A percentile compares a stretch with the other conserved stretches of the same genome.
Conservation (phyloP, 441 rosid species). For the Bruguiera hainesii region DNA sequence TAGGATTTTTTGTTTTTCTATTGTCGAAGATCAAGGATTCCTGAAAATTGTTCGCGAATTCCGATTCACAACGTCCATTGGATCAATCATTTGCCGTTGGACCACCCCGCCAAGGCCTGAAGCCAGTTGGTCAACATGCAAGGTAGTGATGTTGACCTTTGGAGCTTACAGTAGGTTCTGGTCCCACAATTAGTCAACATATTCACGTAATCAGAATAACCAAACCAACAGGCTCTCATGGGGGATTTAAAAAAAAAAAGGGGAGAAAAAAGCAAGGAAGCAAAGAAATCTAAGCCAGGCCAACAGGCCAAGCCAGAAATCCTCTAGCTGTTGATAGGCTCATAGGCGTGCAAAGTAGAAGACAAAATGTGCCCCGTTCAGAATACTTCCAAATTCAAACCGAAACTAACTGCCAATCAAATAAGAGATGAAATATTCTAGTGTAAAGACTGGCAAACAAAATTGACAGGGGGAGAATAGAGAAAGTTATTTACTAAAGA, state of each 20-base stretch:
- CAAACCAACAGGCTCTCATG: conserved; percentile 1
- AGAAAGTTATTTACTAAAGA: no score
- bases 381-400: conserved; percentile 19
- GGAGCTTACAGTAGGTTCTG: background rate
- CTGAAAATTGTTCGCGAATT: no score
- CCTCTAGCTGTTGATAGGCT: no score
- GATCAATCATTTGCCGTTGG: conserved; percentile 11
- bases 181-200: conserved; percentile 7
- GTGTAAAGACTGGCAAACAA: no score
- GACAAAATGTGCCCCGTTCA: no score
- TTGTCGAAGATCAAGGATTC: no score
- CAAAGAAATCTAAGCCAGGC: no score
- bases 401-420: conserved; percentile 36
- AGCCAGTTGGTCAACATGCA: conserved; percentile 18
- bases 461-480: no score
- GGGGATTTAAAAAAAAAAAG: background rate
- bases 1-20: no score
- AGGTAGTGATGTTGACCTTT: conserved; percentile 20
- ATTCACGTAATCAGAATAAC: conserved; percentile 3
- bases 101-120: conserved; percentile 21
- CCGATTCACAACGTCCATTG: background rate
- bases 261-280: no score
- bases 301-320: no score
- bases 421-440: background rate
- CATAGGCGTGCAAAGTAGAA: no score